These are phyloP conservation scores for Tetracladium marchalianum DNA, from an alignment of 495 filamentous ascomycete species.

Conservation along the genomic window DNA sequence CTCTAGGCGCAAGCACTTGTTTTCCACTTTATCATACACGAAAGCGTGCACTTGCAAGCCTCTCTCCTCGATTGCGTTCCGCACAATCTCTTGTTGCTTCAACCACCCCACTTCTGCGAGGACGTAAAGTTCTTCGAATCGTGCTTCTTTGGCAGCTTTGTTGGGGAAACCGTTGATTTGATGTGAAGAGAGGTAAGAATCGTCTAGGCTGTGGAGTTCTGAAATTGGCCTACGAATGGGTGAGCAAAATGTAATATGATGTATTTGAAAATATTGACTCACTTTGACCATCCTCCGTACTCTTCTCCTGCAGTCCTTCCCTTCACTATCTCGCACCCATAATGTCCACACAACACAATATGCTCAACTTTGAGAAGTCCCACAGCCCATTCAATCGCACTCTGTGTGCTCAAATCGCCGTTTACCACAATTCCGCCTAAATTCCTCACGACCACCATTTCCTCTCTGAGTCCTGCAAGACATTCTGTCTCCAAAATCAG, in stretches of 20 bases:
- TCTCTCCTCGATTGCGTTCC: constrained; percentile 39
- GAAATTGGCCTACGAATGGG: constrained; percentile 1
- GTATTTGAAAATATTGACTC: not conserved
- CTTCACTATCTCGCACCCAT: constrained; percentile 31
- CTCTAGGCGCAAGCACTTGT: constrained; percentile 37
- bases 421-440: constrained; percentile 30
- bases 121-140: constrained; percentile 44
- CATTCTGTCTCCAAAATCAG: constrained; percentile 26
- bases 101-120: constrained; percentile 37
- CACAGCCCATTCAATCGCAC: constrained; percentile 27
- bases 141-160: not conserved
- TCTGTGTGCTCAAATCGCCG: constrained; percentile 25
- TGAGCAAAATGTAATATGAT: not conserved
- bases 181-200: not conserved
- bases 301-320: constrained; percentile 6
- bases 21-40: constrained; percentile 43
- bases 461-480: constrained; percentile 25
- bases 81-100: constrained; percentile 35
- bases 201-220: constrained; percentile 1
- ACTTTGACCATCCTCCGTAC: not conserved
- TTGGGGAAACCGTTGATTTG: not conserved
- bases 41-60: constrained; percentile 45
- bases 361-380: constrained; percentile 28
- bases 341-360: constrained; percentile 35
- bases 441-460: constrained; percentile 33